A percentile compares a stretch with the other conserved stretches of the same genome.
phyloP scores from a whole-genome alignment of 495 filamentous ascomycete species.

The Trichoderma asperelloides region DNA sequence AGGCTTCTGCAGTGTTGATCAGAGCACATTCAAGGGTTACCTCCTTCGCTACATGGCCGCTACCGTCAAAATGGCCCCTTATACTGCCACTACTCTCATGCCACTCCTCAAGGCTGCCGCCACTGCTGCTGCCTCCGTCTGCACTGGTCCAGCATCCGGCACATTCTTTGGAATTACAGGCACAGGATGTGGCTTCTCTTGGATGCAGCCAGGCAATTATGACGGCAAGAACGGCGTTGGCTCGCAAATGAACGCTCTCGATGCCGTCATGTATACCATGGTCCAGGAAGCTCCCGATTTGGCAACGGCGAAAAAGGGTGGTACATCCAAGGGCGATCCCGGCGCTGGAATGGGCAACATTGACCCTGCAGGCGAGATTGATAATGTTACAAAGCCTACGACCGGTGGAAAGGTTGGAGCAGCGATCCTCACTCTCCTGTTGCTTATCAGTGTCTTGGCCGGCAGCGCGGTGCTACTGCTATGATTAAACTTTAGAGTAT shows the following conservation, averaged over 20 bases:
- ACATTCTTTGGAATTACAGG: constrained; percentile 38
- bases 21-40: constrained; percentile 68
- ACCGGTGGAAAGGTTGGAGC: constrained; percentile 55
- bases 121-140: constrained; percentile 51
- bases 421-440: constrained; percentile 52
- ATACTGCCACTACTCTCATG: constrained; percentile 45
- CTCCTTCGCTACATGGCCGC: constrained; percentile 61
- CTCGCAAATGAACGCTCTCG: constrained; percentile 64
- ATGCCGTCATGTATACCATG: constrained; percentile 56
- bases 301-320: constrained; percentile 48
- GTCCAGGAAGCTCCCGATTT: constrained; percentile 38
- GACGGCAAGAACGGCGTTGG: constrained; percentile 48
- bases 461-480: constrained; percentile 26
- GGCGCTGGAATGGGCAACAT: constrained; percentile 39
- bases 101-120: constrained; percentile 49
- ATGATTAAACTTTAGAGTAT: constrained; percentile 23
- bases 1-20: constrained; percentile 60
- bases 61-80: constrained; percentile 57
- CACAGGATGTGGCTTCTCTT: constrained; percentile 45
- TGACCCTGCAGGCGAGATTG: constrained; percentile 17
- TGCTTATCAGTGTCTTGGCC: constrained; percentile 44
- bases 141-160: constrained; percentile 47
- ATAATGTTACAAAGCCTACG: constrained; percentile 32
- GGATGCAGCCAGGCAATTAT: constrained; percentile 29
- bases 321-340: constrained; percentile 56